These are phyloP conservation scores for Eutrema yunnanense DNA, from an alignment of 345 rosid species.

Conservation along the genomic window DNA sequence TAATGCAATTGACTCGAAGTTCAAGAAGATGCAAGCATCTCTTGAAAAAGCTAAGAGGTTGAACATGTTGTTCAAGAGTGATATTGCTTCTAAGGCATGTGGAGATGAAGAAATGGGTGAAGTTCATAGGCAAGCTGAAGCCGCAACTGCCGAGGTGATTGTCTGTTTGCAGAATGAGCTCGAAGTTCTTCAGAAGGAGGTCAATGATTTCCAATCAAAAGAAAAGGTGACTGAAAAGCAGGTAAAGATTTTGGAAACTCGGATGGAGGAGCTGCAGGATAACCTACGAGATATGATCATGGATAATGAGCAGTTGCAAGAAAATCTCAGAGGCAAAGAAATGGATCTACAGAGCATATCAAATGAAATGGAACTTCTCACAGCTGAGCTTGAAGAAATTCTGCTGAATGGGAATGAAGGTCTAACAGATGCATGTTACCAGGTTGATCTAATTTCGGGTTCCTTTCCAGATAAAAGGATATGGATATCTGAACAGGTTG, in stretches of 20 bases:
- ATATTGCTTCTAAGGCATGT: slow-evolving; percentile 50
- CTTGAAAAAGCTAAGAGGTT: slow-evolving; percentile 76
- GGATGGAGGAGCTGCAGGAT: slow-evolving; percentile 46
- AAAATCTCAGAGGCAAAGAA: slow-evolving; percentile 55
- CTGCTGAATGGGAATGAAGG: slow-evolving; percentile 64
- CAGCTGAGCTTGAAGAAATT: slow-evolving; percentile 67
- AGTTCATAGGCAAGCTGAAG: slow-evolving; percentile 73
- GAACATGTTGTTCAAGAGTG: slow-evolving; percentile 63
- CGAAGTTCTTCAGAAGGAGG: slow-evolving; percentile 69
- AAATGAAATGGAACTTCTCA: slow-evolving; percentile 73
- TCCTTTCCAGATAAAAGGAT: slow-evolving; percentile 71
- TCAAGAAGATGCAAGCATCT: slow-evolving; percentile 84
- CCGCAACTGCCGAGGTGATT: slow-evolving; percentile 89
- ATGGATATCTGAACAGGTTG: slow-evolving; percentile 84
- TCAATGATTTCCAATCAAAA: slow-evolving; percentile 56
- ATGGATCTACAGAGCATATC: slow-evolving; percentile 43
- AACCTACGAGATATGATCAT: slow-evolving; percentile 38
- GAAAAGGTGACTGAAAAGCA: slow-evolving; percentile 49
- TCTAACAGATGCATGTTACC: slow-evolving; percentile 59
- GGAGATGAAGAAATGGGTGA: slow-evolving; percentile 74
- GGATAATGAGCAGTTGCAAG: slow-evolving; percentile 50
- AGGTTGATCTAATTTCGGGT: slow-evolving; percentile 56
- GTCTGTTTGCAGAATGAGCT: slow-evolving; percentile 94
- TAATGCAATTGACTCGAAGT: slow-evolving; percentile 42
- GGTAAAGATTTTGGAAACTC: slow-evolving; percentile 41